These are phyloP conservation scores for Naematelia encephala DNA, from an alignment of 768 basidiomycete genomes.

Conservation along the genomic window DNA sequence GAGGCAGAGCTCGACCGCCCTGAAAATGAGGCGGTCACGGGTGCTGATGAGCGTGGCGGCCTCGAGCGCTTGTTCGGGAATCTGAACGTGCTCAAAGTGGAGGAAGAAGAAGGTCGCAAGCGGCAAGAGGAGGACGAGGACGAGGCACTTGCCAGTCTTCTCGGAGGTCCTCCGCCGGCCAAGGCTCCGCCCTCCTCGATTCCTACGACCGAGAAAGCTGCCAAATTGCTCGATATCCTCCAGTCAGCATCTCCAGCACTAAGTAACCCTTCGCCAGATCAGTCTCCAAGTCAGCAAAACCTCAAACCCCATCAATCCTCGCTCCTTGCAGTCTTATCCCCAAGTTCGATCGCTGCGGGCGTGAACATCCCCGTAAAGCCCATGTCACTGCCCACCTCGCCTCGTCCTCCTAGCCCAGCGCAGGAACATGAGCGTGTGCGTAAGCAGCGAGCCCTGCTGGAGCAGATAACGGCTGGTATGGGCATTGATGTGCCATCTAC, in stretches of 20 bases:
- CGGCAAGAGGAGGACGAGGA: slow-evolving; percentile 25
- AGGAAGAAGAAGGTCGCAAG: slow-evolving; percentile 16
- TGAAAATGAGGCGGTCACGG: slow-evolving; percentile 3
- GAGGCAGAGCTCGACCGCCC: slow-evolving; percentile 23
- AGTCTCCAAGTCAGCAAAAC: neutral
- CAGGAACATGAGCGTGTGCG: slow-evolving; percentile 20
- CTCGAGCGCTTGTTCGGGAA: slow-evolving; percentile 33
- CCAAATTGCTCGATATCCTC: slow-evolving; percentile 34
- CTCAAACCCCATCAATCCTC: neutral
- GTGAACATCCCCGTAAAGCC: slow-evolving; percentile 9
- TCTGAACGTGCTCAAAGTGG: slow-evolving; percentile 13
- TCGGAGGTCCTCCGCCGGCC: slow-evolving; percentile 60
- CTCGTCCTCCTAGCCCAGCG: slow-evolving; percentile 17
- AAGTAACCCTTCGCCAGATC: neutral
- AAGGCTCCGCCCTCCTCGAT: slow-evolving; percentile 60
- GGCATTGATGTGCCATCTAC: slow-evolving; percentile 5
- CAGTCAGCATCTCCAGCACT: slow-evolving; percentile 9
- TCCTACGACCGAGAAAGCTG: slow-evolving; percentile 41
- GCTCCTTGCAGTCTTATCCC: slow-evolving; percentile 1
- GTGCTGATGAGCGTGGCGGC: slow-evolving; percentile 24
- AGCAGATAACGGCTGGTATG: slow-evolving; percentile 32
- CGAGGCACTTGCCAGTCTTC: slow-evolving; percentile 28
- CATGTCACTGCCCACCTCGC: slow-evolving; percentile 30
- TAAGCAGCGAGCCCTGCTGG: slow-evolving; percentile 37
- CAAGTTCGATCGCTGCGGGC: neutral